Percentiles rank a stretch among this genome's conserved stretches.
These are phyloP conservation scores for Phaeotremella fagi DNA, from an alignment of 768 basidiomycete species.

Conservation along the genomic window DNA sequence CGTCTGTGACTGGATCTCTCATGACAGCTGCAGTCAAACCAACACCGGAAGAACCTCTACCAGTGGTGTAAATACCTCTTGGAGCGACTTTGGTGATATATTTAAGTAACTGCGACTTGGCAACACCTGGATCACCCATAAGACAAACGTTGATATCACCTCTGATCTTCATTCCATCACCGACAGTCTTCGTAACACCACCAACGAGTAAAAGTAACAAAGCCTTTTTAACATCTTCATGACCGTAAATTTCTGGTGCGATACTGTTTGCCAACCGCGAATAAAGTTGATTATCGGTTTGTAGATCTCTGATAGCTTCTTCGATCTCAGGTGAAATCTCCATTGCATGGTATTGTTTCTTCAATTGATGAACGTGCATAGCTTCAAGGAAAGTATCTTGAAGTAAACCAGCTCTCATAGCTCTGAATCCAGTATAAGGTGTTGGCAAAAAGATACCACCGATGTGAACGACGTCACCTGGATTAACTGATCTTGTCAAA, in stretches of 20 bases:
- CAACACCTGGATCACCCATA: conserved; percentile 98
- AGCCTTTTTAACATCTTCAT: conserved; percentile 95
- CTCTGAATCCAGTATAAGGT: conserved; percentile 96
- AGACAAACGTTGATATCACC: conserved; percentile 96
- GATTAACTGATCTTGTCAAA: conserved; percentile 83
- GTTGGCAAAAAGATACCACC: conserved; percentile 97
- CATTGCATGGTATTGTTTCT: conserved; percentile 96
- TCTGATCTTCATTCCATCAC: conserved; percentile 97
- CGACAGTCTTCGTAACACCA: conserved; percentile 89
- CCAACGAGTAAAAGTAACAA: conserved; percentile 86
- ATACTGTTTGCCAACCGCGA: conserved; percentile 84
- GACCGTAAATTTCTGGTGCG: conserved; percentile 97
- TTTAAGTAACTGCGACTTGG: conserved; percentile 80
- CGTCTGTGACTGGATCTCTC: conserved; percentile 98
- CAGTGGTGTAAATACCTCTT: conserved; percentile 95
- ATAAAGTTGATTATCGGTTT: conserved; percentile 74
- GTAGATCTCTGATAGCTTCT: conserved; percentile 62
- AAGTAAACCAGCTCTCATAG: conserved; percentile 88
- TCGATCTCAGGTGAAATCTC: conserved; percentile 81
- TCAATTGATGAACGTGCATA: conserved; percentile 85
- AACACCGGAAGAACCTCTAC: conserved; percentile 96
- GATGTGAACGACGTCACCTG: conserved; percentile 90
- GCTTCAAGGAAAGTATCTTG: conserved; percentile 95
- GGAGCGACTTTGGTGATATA: conserved; percentile 99
- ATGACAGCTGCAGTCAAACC: conserved; percentile 98